Percentiles rank a stretch among this genome's conserved stretches.
Evolutionary conservation across 148 eudicot genomes (phyloP).

Genomic region (Rheum nobile): DNA sequence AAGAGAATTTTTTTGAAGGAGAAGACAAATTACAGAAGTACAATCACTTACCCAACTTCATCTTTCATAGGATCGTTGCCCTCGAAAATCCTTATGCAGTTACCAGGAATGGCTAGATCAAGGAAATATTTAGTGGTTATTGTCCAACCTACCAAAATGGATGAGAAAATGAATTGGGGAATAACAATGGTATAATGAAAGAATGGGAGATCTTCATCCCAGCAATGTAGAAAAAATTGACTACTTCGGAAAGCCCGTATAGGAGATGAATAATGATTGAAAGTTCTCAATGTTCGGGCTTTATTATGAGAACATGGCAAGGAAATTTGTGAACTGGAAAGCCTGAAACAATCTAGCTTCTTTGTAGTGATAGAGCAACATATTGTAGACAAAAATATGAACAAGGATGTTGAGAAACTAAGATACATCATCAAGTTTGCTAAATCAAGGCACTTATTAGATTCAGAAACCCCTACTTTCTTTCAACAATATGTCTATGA

Average conservation of each 20-base stretch:
- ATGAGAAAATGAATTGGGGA: no score
- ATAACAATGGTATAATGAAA: no score
- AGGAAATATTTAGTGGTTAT: not conserved
- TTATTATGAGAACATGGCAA: no score
- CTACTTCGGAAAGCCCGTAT: not conserved
- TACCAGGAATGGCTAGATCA: not conserved
- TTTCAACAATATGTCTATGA: not conserved
- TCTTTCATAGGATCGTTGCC: constrained; percentile 15
- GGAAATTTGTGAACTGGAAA: not conserved
- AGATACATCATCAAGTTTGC: not conserved
- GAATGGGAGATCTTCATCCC: no score
- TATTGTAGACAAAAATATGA: no score
- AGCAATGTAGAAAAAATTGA: no score
- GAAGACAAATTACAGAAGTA: no score
- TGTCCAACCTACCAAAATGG: constrained; percentile 12
- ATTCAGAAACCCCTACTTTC: not conserved
- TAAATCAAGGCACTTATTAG: not conserved
- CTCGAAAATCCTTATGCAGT: not conserved
- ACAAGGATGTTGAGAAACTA: not conserved
- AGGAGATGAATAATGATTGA: constrained; percentile 3
- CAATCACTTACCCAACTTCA: constrained; percentile 30
- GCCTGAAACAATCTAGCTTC: no score
- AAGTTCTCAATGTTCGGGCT: no score
- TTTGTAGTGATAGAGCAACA: no score
- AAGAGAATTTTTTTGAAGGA: not conserved